Conservation (phyloP, 2,329 filamentous ascomycete species). For the Fusarium papillatum region DNA sequence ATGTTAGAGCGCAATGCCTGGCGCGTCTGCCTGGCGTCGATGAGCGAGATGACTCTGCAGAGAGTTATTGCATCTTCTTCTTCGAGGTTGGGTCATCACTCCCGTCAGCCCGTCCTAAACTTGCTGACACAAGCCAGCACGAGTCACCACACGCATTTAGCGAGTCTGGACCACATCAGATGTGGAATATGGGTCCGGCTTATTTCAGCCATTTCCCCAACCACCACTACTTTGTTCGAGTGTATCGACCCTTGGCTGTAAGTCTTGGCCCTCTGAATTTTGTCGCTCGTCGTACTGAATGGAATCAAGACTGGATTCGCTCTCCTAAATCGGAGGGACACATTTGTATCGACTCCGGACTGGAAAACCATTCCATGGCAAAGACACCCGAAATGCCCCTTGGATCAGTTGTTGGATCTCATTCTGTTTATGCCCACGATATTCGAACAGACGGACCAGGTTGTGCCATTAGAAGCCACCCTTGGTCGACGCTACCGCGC, state of each 20-base stretch:
- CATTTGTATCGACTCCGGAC: constrained; percentile 64
- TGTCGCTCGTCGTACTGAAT: constrained; percentile 28
- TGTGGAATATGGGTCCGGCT: constrained; percentile 57
- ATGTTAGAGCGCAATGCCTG: constrained; percentile 59
- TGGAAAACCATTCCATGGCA: constrained; percentile 68
- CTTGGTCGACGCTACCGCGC: constrained; percentile 58
- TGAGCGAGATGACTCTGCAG: constrained; percentile 47
- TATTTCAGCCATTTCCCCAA: constrained; percentile 65
- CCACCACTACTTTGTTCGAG: constrained; percentile 69
- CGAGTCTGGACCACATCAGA: constrained; percentile 52
- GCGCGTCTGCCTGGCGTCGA: constrained; percentile 53
- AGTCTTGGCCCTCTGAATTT: constrained; percentile 44
- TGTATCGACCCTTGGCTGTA: constrained; percentile 67
- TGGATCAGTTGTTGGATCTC: constrained; percentile 67
- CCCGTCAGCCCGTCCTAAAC: neutral
- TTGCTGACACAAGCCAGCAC: constrained; percentile 53
- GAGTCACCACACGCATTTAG: constrained; percentile 57
- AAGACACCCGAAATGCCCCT: constrained; percentile 61
- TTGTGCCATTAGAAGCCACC: constrained; percentile 55
- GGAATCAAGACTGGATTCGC: constrained; percentile 58
- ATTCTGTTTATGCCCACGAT: constrained; percentile 61
- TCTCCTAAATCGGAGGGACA: constrained; percentile 62
- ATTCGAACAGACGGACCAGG: constrained; percentile 59
- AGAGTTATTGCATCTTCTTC: constrained; percentile 64
- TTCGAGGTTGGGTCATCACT: constrained; percentile 61